phyloP scores from a whole-genome alignment of 148 eudicot species.

The Chenopodium quinoa region DNA sequence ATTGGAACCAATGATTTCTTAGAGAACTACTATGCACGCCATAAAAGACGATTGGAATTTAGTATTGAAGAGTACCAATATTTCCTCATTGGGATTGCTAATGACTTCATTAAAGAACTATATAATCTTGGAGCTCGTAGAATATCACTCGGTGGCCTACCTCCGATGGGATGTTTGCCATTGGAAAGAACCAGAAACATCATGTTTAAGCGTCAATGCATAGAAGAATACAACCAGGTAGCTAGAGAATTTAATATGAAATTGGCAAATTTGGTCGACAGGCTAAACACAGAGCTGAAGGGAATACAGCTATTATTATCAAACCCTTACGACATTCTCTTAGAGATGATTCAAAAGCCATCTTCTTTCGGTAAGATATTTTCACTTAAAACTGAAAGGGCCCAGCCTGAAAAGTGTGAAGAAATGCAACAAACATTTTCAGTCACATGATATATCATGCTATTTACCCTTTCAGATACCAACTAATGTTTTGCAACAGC shows the following conservation, averaged over 20 bases:
- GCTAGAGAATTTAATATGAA: constrained; percentile 53
- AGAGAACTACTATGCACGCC: constrained; percentile 48
- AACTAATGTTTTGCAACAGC: constrained; percentile 4
- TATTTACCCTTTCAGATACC: not conserved
- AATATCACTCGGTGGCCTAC: constrained; percentile 36
- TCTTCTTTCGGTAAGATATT: constrained; percentile 47
- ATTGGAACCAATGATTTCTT: constrained; percentile 63
- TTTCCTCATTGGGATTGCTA: constrained; percentile 38
- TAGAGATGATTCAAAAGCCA: constrained; percentile 52
- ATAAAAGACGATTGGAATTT: constrained; percentile 33
- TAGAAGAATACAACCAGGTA: constrained; percentile 51
- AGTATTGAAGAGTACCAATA: constrained; percentile 39
- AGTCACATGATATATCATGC: constrained; percentile 30
- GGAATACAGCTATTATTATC: constrained; percentile 53
- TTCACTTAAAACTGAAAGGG: constrained; percentile 3
- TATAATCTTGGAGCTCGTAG: constrained; percentile 48
- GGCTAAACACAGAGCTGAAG: constrained; percentile 41
- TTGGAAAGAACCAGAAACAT: constrained; percentile 36
- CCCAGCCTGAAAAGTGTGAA: constrained; percentile 28
- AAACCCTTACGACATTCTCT: constrained; percentile 49
- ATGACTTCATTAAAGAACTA: constrained; percentile 33
- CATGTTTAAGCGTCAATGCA: constrained; percentile 34
- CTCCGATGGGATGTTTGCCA: constrained; percentile 47
- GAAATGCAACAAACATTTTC: constrained; percentile 1
- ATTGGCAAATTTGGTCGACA: constrained; percentile 41